phyloP scores from a whole-genome alignment of 495 filamentous ascomycete genomes.

The Aspergillus ostianus region DNA sequence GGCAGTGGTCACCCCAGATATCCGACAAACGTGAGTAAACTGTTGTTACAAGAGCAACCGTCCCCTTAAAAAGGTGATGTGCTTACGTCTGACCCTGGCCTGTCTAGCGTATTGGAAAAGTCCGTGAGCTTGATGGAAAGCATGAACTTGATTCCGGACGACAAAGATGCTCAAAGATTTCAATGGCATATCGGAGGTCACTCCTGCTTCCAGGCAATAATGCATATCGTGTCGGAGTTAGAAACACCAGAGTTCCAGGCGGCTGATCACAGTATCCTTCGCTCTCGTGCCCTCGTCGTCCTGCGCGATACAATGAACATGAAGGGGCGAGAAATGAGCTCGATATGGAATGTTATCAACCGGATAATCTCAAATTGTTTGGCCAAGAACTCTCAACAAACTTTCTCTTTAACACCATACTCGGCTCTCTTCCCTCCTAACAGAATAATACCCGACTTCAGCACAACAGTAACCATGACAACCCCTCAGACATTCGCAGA shows the following conservation, averaged over 20 bases:
- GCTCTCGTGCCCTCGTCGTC: neutral
- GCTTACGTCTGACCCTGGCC: neutral
- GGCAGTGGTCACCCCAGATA: neutral
- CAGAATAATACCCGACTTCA: neutral
- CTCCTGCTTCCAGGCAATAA: neutral
- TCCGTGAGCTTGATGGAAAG: neutral
- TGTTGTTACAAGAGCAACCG: neutral
- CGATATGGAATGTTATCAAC: neutral
- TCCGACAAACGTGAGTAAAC: neutral
- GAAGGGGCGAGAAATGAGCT: neutral
- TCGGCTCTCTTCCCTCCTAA: neutral
- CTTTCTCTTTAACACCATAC: neutral
- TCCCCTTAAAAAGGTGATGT: neutral
- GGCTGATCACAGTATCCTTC: neutral
- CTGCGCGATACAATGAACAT: neutral
- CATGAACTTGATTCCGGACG: neutral
- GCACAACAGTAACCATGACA: neutral
- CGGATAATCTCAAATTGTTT: neutral
- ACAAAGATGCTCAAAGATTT: neutral
- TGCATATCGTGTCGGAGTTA: neutral
- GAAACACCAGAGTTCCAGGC: neutral
- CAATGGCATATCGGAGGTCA: neutral
- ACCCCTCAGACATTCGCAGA: neutral
- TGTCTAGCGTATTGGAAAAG: neutral
- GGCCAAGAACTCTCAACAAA: neutral